A percentile compares a stretch with the other conserved stretches of the same genome.
Evolutionary conservation across 1,284 basidiomycete genomes (phyloP).

Genomic region (Meripilus lineatus): DNA sequence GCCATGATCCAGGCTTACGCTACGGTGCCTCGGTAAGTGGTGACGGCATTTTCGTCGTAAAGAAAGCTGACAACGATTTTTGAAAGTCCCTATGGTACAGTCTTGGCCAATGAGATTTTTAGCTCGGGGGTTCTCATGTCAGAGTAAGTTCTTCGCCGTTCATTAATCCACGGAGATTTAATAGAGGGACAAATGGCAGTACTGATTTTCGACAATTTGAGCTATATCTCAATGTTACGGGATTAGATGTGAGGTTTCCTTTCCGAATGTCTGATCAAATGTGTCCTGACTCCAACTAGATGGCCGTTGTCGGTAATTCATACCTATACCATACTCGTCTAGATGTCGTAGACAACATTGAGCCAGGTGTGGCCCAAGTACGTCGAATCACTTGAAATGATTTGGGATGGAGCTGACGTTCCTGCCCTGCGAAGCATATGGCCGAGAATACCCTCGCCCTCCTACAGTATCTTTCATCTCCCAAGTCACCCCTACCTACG

Average conservation of each 20-base stretch:
- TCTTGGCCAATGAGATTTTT: constrained; percentile 94
- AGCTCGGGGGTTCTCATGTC: constrained; percentile 88
- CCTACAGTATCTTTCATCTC: constrained; percentile 72
- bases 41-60: neutral
- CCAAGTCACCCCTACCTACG: constrained; percentile 57
- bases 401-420: constrained; percentile 5
- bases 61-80: neutral
- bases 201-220: constrained; percentile 96
- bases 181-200: constrained; percentile 35
- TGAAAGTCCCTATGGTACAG: constrained; percentile 79
- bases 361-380: constrained; percentile 73
- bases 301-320: constrained; percentile 91
- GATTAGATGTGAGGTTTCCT: constrained; percentile 64
- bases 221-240: constrained; percentile 83
- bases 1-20: constrained; percentile 94
- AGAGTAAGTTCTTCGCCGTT: constrained; percentile 52
- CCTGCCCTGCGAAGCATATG: constrained; percentile 78
- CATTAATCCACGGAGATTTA: neutral
- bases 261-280: neutral
- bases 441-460: constrained; percentile 87
- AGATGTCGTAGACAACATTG: constrained; percentile 80
- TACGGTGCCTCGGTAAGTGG: constrained; percentile 65
- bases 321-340: constrained; percentile 81
- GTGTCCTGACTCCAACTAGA: constrained; percentile 41
- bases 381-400: constrained; percentile 4